Evolutionary conservation across 2,329 filamentous ascomycete species (phyloP), one percentile per base, ranked within the genome.

Genomic region (Meredithiella fracta): DNA sequence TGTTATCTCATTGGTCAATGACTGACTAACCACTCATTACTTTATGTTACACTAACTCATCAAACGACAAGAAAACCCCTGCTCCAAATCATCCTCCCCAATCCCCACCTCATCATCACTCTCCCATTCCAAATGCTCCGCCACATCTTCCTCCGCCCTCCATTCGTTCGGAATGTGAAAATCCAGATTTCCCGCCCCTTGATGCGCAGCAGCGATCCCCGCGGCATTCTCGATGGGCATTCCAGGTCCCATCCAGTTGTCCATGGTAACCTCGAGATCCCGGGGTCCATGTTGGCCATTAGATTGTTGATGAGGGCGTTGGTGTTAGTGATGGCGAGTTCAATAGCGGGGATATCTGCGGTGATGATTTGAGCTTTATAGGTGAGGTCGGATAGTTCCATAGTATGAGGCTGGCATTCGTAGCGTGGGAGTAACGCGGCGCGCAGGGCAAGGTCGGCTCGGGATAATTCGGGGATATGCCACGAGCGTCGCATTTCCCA

Each of bases 301-400:
- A 52, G 20, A 23, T 23, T 23, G 25, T 22, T n/a, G 15, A 17
- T 29, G 3, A 52, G 23, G 47, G 64, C 61, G 25, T 68, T 63
- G 9, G 62, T 62, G 23, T 40, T 56, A 14, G 38, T 29, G 20
- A 42, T 22, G 22, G n/a, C n/a, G n/a, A n/a, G n/a, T n/a, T 56
- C 51, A 9, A 34, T 49, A 6, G 54, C 51, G 14, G 50, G 9
- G n/a, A 53, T 47, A 44, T 59, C 58, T 3, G 31, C 23, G 17
- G 49, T 26, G 2, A 54, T 23, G 9, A 6, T 22, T 14, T 57
- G 7, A 7, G 26, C 47, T 4, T 14, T 26, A 15, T n/a, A 9
- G 3, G 53, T 3, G 23, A 58, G 15, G 1, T 47, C 25, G 3
- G 42, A 25, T 1, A 47, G 47, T 44, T 60, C 55, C n/a, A 34